A percentile compares a stretch with the other conserved stretches of the same genome.
Conservation (phyloP, 352 stramenopile species). For the Pythium periplocum region DNA sequence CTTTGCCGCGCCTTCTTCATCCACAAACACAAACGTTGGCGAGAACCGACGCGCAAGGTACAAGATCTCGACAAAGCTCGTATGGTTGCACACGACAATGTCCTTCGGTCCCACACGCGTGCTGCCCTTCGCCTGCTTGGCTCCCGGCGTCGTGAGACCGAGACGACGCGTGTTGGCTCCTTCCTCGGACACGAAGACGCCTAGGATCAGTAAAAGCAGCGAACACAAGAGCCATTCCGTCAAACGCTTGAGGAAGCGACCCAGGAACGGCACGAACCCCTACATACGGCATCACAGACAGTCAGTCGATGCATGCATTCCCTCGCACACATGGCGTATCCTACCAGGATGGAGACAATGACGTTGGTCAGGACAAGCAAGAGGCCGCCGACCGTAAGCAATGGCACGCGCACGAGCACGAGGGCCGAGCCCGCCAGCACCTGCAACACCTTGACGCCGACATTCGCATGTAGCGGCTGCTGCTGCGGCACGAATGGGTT, state of each 20-base stretch:
- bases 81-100: conserved; percentile 80
- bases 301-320: neutral
- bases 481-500: conserved; percentile 84
- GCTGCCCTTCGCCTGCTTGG: conserved; percentile 29
- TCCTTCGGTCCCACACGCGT: conserved; percentile 41
- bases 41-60: conserved; percentile 77
- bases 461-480: conserved; percentile 40
- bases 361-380: conserved; percentile 45
- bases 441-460: conserved; percentile 36
- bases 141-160: conserved; percentile 40
- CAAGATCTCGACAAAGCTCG: conserved; percentile 73
- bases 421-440: conserved; percentile 38
- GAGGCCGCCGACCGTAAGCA: conserved; percentile 35
- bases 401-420: conserved; percentile 41
- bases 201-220: conserved; percentile 56
- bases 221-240: conserved; percentile 71
- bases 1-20: conserved; percentile 40
- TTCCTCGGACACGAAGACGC: conserved; percentile 64
- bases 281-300: conserved; percentile 1
- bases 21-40: conserved; percentile 68
- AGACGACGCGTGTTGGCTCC: conserved; percentile 67
- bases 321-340: neutral
- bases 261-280: conserved; percentile 57
- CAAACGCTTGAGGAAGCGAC: conserved; percentile 58
- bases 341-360: conserved; percentile 43